Conservation (phyloP, 345 rosid genomes). For the Gossypium arboreum region DNA sequence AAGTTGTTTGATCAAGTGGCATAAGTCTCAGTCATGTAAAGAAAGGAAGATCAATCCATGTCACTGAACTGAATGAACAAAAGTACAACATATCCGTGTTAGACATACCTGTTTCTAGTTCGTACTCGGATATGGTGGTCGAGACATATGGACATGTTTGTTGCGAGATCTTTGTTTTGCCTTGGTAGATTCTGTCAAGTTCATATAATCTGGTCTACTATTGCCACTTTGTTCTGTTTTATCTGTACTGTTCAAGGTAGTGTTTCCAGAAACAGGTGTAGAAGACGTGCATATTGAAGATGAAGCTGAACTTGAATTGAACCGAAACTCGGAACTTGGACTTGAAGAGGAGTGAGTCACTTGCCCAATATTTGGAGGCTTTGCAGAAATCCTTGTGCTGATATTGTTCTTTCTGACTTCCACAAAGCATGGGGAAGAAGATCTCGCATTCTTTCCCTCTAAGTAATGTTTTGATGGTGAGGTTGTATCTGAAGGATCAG, state of each 20-base stretch:
- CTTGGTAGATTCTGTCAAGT: conserved; percentile 73
- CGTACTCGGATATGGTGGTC: conserved; percentile 33
- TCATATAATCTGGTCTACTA: conserved; percentile 71
- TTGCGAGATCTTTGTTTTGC: conserved; percentile 49
- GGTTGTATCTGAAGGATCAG: conserved; percentile 29
- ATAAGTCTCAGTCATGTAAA: background rate
- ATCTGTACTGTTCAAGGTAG: conserved; percentile 47
- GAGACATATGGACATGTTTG: conserved; percentile 33
- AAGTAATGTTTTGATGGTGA: conserved; percentile 35
- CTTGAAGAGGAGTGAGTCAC: conserved; percentile 58
- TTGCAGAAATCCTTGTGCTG: conserved; percentile 67
- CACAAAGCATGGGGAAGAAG: conserved; percentile 41
- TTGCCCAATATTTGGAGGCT: conserved; percentile 43
- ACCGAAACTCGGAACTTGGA: conserved; percentile 61
- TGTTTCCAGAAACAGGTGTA: conserved; percentile 59
- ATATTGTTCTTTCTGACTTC: conserved; percentile 69
- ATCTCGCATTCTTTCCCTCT: conserved; percentile 35
- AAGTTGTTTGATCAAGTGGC: background rate
- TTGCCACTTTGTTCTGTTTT: conserved; percentile 46
- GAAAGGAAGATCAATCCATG: too few relatives aligned
- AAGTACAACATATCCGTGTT: background rate
- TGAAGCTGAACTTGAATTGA: conserved; percentile 70
- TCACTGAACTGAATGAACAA: background rate
- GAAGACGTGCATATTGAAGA: conserved; percentile 74
- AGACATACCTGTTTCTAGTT: too few relatives aligned